Percentiles rank a stretch among this genome's conserved stretches.
phyloP scores from a whole-genome alignment of 331 rosid genomes.

The Malus hybrid region DNA sequence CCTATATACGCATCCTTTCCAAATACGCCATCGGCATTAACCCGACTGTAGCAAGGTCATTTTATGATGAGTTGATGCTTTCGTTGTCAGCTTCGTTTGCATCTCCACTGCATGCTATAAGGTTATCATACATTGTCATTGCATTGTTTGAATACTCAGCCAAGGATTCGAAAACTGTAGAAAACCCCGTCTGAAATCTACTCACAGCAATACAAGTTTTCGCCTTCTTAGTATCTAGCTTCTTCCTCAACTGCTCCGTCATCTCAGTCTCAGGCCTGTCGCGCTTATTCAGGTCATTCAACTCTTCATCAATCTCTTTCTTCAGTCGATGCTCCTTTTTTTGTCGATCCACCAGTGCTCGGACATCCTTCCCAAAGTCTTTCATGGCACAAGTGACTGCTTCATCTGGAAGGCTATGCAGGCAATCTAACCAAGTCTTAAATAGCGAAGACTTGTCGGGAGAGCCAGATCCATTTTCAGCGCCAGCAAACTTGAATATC shows the following conservation, averaged over 20 bases:
- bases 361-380: constrained; percentile 15
- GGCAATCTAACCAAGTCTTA: constrained; percentile 10
- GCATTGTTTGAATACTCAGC: constrained; percentile 15
- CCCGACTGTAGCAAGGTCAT: background rate
- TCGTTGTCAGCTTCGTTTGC: background rate
- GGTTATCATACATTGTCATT: constrained; percentile 9
- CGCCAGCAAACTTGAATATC: constrained; percentile 20
- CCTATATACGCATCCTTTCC: background rate
- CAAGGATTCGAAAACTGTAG: constrained; percentile 21
- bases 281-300: too few species aligned
- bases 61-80: background rate
- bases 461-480: constrained; percentile 7
- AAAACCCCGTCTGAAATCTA: constrained; percentile 24
- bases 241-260: constrained; percentile 22
- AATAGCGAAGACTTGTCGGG: background rate
- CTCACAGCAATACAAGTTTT: constrained; percentile 16
- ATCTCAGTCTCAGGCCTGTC: background rate
- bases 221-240: constrained; percentile 15
- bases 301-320: constrained; percentile 15
- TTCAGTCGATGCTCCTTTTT: constrained; percentile 23
- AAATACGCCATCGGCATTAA: background rate
- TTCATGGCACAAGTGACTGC: constrained; percentile 22
- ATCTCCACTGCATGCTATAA: constrained; percentile 16
- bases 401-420: constrained; percentile 18
- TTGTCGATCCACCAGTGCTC: constrained; percentile 16